phyloP scores from a whole-genome alignment of 192 early-diverging fungal genomes.

The Coemansia sp. region DNA sequence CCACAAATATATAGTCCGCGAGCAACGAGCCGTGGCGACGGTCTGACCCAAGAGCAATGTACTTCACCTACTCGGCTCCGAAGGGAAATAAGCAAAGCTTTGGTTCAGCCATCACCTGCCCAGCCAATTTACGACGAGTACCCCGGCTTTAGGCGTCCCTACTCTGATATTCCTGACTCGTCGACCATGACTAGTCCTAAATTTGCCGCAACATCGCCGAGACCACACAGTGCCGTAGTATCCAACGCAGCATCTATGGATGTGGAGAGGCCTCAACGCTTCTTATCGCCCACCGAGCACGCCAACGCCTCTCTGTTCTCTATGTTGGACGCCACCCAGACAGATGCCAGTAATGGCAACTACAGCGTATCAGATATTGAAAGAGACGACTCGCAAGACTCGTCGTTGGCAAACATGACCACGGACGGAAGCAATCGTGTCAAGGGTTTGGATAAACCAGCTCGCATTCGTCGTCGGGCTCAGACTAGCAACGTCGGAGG shows the following conservation, averaged over 20 bases:
- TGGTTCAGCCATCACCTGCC: neutral
- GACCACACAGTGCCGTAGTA: neutral
- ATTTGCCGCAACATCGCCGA: neutral
- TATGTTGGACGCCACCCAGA: constrained; percentile 22
- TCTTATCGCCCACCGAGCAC: constrained; percentile 27
- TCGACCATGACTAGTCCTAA: neutral
- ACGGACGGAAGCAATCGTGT: neutral
- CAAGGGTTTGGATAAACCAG: constrained; percentile 8
- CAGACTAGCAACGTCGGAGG: constrained; percentile 13
- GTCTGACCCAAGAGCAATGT: neutral
- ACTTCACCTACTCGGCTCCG: neutral
- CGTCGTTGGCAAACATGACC: neutral
- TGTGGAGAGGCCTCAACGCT: neutral
- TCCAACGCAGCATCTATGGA: neutral
- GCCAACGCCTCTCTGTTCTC: constrained; percentile 38
- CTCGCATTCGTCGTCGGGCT: constrained; percentile 32
- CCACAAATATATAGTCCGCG: neutral
- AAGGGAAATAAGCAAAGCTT: neutral
- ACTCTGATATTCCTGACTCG: neutral
- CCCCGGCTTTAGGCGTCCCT: neutral
- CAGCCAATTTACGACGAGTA: neutral
- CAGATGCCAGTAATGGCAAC: neutral
- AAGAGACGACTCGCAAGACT: neutral
- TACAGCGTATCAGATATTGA: neutral
- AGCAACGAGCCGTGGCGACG: neutral